Evolutionary conservation across 1,284 basidiomycete genomes (phyloP).

Genomic region (Porogramme epimiltina): DNA sequence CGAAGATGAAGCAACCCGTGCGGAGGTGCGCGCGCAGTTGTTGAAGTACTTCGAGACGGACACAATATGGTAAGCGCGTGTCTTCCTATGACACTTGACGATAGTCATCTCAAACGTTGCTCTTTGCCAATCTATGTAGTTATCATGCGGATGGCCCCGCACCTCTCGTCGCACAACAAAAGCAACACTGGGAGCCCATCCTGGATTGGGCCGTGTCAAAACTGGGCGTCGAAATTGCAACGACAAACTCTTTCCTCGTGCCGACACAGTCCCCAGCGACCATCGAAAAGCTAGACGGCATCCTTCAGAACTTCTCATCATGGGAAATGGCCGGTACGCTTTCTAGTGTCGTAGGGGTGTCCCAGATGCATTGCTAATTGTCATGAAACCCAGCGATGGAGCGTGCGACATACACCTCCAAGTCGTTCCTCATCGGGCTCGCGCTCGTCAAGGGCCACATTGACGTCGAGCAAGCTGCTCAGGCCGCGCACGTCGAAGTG

Average conservation of each 20-base stretch:
- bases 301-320: conserved; percentile 66
- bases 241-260: conserved; percentile 70
- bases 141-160: conserved; percentile 84
- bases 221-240: conserved; percentile 67
- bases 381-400: conserved; percentile 73
- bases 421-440: conserved; percentile 89
- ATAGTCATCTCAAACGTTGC: no score
- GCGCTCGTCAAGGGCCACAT: conserved; percentile 81
- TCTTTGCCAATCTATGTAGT: conserved; percentile 31
- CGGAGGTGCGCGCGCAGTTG: conserved; percentile 73
- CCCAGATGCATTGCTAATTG: neutral
- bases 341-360: neutral
- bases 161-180: conserved; percentile 79
- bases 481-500: conserved; percentile 91
- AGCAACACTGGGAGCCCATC: conserved; percentile 90
- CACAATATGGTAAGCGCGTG: conserved; percentile 84
- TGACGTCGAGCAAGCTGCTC: conserved; percentile 82
- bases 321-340: conserved; percentile 87
- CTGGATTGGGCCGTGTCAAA: conserved; percentile 75
- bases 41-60: conserved; percentile 94
- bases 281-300: conserved; percentile 55
- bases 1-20: conserved; percentile 53
- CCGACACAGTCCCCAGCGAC: conserved; percentile 72
- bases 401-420: conserved; percentile 86
- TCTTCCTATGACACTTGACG: neutral